Conservation (phyloP, 352 stramenopile species). For the Globisporangium solare region DNA sequence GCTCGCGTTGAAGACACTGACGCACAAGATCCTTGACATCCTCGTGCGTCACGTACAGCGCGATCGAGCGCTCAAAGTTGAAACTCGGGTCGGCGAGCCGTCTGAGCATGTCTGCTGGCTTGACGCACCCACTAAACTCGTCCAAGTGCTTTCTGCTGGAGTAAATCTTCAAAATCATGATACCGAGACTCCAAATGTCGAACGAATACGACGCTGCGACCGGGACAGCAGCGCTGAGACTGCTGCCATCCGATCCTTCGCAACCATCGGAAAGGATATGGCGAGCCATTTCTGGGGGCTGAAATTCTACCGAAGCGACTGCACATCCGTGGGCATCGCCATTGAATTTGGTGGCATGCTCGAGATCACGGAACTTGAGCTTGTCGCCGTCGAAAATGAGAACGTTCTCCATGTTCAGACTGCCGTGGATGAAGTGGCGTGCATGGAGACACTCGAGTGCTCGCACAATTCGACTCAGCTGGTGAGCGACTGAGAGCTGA, state of each 20-base stretch:
- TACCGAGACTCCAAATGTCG: conserved; percentile 59
- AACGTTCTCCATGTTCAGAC: conserved; percentile 36
- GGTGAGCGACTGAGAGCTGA: conserved; percentile 25
- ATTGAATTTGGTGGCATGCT: conserved; percentile 35
- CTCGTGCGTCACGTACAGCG: conserved; percentile 37
- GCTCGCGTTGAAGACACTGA: conserved; percentile 33
- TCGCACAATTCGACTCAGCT: conserved; percentile 31
- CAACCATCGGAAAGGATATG: conserved; percentile 21
- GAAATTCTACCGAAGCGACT: conserved; percentile 25
- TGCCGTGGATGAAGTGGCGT: conserved; percentile 47
- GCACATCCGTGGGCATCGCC: conserved; percentile 14
- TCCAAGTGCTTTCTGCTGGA: conserved; percentile 34
- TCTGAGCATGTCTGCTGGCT: conserved; percentile 27
- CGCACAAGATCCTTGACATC: conserved; percentile 38
- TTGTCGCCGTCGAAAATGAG: conserved; percentile 30
- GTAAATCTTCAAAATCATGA: conserved; percentile 57
- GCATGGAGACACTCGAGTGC: conserved; percentile 43
- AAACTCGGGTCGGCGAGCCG: conserved; percentile 23
- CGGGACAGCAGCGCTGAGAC: conserved; percentile 4
- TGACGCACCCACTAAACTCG: conserved; percentile 38
- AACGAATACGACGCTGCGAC: conserved; percentile 24
- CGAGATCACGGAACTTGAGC: conserved; percentile 46
- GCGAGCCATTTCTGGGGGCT: conserved; percentile 44
- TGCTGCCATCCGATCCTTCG: conserved; percentile 8
- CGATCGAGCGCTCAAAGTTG: conserved; percentile 46